phyloP scores from a whole-genome alignment of 2,329 filamentous ascomycete species.

The Penicillium aurantiogriseum region DNA sequence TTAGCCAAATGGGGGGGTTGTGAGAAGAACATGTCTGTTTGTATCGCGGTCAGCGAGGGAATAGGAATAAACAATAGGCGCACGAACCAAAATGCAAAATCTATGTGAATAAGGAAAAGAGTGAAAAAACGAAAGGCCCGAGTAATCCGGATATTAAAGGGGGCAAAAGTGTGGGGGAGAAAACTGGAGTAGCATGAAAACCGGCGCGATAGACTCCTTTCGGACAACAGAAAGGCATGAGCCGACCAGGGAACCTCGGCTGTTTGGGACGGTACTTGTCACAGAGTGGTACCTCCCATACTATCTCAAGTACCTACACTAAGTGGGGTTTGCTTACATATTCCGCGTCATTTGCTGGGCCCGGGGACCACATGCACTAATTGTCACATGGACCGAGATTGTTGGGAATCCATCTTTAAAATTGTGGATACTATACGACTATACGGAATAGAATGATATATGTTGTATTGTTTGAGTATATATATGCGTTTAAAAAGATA shows the following conservation, averaged over 20 bases:
- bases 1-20: conserved; percentile 36
- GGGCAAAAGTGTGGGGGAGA: conserved; percentile 13
- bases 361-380: conserved; percentile 14
- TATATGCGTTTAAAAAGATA: background rate
- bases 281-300: background rate
- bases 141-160: conserved; percentile 8
- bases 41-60: background rate
- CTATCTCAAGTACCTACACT: conserved; percentile 9
- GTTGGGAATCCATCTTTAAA: background rate
- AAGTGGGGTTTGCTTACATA: conserved; percentile 4
- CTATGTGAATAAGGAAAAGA: background rate
- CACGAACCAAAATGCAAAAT: background rate
- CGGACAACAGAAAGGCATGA: conserved; percentile 8
- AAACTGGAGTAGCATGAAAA: conserved; percentile 15
- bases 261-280: conserved; percentile 12
- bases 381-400: conserved; percentile 18
- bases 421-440: no score
- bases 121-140: conserved; percentile 43
- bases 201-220: conserved; percentile 22
- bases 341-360: conserved; percentile 9
- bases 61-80: background rate
- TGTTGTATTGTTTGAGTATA: no score
- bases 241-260: conserved; percentile 20
- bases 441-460: no score
- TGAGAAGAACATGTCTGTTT: conserved; percentile 38